A percentile compares a stretch with the other conserved stretches of the same genome.
phyloP scores from a whole-genome alignment of 805 yeast species.

The Kuraishia ogatae region DNA sequence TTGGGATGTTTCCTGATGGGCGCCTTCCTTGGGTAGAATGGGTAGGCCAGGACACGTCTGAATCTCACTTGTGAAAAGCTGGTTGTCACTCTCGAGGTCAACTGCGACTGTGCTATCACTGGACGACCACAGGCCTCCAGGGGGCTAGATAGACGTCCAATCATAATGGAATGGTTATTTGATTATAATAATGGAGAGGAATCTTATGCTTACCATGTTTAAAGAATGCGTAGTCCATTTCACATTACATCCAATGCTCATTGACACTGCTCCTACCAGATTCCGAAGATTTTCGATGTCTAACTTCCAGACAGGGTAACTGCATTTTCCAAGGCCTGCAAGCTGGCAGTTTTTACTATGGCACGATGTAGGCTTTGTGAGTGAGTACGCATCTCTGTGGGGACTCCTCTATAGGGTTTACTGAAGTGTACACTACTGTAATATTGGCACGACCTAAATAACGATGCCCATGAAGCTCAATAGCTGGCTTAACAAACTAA shows the following conservation, averaged over 20 bases:
- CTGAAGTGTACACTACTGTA: no score
- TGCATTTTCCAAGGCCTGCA: not conserved
- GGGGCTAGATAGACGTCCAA: not conserved
- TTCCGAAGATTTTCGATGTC: not conserved
- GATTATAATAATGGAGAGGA: no score
- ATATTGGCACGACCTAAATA: no score
- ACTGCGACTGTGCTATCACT: not conserved
- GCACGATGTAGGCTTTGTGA: no score
- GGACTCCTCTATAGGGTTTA: no score
- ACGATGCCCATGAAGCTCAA: no score
- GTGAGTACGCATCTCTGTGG: no score
- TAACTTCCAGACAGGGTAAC: not conserved
- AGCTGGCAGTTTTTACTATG: not conserved
- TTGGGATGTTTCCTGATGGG: conserved; percentile 26
- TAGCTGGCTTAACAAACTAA: no score
- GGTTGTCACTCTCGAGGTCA: not conserved
- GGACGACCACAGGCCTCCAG: not conserved
- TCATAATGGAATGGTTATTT: not conserved
- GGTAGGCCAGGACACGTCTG: conserved; percentile 45
- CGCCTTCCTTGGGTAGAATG: conserved; percentile 35
- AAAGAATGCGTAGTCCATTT: not conserved
- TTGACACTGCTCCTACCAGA: not conserved
- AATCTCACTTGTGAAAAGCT: conserved; percentile 29
- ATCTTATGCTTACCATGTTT: not conserved
- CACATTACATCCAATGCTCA: not conserved